These are phyloP conservation scores for Pythium vanterpoolii DNA, from an alignment of 352 stramenopile species.

Conservation along the genomic window DNA sequence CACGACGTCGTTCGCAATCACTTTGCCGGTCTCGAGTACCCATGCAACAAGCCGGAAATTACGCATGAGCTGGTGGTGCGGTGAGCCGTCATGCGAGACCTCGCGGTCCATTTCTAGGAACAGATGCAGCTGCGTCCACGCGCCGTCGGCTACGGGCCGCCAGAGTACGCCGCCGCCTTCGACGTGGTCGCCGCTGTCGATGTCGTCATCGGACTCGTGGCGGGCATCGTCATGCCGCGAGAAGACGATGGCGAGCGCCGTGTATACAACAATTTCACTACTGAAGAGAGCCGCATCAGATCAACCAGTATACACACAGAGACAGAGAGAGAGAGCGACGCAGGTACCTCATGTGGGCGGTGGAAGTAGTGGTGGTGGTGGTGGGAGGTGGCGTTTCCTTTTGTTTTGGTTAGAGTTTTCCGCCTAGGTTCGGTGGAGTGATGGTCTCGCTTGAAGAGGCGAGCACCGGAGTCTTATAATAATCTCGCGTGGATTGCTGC, in stretches of 20 bases:
- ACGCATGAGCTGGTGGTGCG: conserved; percentile 19
- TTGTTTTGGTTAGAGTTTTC: conserved; percentile 5
- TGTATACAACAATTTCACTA: conserved; percentile 41
- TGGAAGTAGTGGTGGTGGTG: too few relatives aligned
- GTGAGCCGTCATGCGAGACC: conserved; percentile 12
- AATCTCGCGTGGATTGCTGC: too few relatives aligned
- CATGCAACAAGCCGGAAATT: conserved; percentile 55
- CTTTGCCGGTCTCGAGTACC: conserved; percentile 49
- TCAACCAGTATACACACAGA: neutral
- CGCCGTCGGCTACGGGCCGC: conserved; percentile 38
- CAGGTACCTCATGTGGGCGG: conserved; percentile 3
- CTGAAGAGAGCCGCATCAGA: neutral
- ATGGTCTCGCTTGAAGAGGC: conserved; percentile 17
- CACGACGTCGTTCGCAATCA: conserved; percentile 54
- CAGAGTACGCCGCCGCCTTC: conserved; percentile 22
- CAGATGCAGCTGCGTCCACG: conserved; percentile 51
- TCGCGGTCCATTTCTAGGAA: conserved; percentile 46
- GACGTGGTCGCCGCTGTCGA: neutral
- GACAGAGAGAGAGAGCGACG: neutral
- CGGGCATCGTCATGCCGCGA: conserved; percentile 9
- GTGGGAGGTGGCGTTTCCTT: too few relatives aligned
- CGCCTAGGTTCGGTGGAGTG: conserved; percentile 1
- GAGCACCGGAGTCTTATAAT: too few relatives aligned
- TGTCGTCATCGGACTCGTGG: neutral
- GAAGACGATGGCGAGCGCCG: conserved; percentile 33